Conservation (phyloP, 1,284 basidiomycete genomes). For the Tetrapyrgos nigripes region DNA sequence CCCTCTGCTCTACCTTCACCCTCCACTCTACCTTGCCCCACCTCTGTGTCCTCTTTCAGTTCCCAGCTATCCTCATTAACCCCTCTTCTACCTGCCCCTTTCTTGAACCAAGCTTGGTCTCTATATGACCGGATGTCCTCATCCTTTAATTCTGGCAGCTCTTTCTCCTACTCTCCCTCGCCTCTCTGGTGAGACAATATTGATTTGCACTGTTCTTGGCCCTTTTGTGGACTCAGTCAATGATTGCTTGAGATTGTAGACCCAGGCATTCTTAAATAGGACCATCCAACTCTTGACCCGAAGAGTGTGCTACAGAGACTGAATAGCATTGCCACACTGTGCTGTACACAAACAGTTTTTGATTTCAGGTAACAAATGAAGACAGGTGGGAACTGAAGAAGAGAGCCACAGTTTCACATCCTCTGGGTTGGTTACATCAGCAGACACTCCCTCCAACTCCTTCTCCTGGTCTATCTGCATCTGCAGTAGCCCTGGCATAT, state of each 20-base stretch:
- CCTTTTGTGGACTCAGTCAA: not conserved
- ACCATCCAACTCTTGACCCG: slow-evolving; percentile 20
- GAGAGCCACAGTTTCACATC: slow-evolving; percentile 21
- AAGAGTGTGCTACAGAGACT: slow-evolving; percentile 18
- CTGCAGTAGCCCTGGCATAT: slow-evolving; percentile 20
- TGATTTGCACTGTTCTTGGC: not conserved
- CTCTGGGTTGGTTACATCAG: slow-evolving; percentile 16
- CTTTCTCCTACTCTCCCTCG: not conserved
- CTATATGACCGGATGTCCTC: not conserved
- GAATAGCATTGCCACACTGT: slow-evolving; percentile 21
- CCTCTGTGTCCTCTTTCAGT: not conserved
- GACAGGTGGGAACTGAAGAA: slow-evolving; percentile 14
- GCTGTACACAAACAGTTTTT: slow-evolving; percentile 19
- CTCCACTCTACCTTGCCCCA: not conserved
- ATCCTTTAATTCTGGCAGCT: not conserved
- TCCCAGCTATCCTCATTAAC: not conserved
- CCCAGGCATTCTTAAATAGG: not conserved
- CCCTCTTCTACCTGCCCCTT: not conserved
- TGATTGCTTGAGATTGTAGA: not conserved
- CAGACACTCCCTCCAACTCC: not conserved
- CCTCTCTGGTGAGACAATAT: not conserved
- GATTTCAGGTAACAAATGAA: slow-evolving; percentile 15
- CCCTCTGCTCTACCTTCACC: no score
- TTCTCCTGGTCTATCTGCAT: not conserved
- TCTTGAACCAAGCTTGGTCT: not conserved